phyloP scores from a whole-genome alignment of 2,329 filamentous ascomycete genomes.

The Nothophaeocryptopus gaeumannii region DNA sequence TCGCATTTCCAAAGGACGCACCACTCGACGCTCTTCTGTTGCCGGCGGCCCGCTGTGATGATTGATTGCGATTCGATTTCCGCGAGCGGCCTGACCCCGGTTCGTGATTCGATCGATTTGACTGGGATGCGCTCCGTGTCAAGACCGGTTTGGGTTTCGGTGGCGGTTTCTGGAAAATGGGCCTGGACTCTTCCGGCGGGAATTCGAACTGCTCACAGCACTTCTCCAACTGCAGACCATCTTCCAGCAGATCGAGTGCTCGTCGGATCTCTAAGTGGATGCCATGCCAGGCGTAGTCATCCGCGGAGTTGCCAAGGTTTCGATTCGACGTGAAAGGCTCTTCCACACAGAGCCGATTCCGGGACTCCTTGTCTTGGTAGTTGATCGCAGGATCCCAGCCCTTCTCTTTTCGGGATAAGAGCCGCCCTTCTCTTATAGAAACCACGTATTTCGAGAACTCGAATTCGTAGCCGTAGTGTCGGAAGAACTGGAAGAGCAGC shows the following conservation, averaged over 20 bases:
- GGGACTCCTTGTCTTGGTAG: slow-evolving; percentile 45
- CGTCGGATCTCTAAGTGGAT: slow-evolving; percentile 85
- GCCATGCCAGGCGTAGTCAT: slow-evolving; percentile 89
- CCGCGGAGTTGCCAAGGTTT: slow-evolving; percentile 93
- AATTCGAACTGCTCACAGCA: slow-evolving; percentile 87
- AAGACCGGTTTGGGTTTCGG: slow-evolving; percentile 57
- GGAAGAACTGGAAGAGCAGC: slow-evolving; percentile 93
- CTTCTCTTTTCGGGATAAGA: slow-evolving; percentile 80
- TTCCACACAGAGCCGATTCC: slow-evolving; percentile 85
- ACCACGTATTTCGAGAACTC: slow-evolving; percentile 82
- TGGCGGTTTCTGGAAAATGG: slow-evolving; percentile 53
- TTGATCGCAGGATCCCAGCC: slow-evolving; percentile 68
- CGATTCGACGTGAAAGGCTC: slow-evolving; percentile 89
- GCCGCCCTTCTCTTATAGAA: slow-evolving; percentile 77
- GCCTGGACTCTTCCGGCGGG: slow-evolving; percentile 70
- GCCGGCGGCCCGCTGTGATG: slow-evolving; percentile 46
- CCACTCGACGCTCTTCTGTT: slow-evolving; percentile 58
- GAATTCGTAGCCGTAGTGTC: slow-evolving; percentile 89
- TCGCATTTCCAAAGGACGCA: slow-evolving; percentile 42
- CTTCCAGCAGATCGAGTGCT: slow-evolving; percentile 78
- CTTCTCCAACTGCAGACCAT: slow-evolving; percentile 70
- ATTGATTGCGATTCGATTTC: slow-evolving; percentile 47
- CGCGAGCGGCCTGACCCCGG: slow-evolving; percentile 32
- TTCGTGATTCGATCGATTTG: slow-evolving; percentile 49
- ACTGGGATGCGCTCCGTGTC: slow-evolving; percentile 46